Evolutionary conservation across 805 yeast species (phyloP).

Genomic region (fission yeast (Schizosaccharomyces pombe)): DNA sequence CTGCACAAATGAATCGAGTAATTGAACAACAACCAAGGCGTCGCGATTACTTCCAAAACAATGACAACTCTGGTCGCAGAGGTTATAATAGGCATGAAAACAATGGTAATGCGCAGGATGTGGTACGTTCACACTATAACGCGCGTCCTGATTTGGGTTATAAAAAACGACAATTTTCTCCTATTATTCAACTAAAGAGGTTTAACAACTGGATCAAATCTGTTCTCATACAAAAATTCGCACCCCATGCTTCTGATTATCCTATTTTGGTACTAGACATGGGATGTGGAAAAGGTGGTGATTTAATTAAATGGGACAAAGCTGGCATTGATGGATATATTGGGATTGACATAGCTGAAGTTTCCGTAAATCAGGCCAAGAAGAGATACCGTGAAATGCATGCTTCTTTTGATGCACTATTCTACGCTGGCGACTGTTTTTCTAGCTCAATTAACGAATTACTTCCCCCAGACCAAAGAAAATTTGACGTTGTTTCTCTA

Average conservation of each 20-base stretch:
- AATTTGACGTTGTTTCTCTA: conserved; percentile 57
- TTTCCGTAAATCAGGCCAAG: conserved; percentile 64
- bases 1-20: too few relatives aligned
- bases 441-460: neutral
- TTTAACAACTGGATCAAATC: conserved; percentile 85
- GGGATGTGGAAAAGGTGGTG: conserved; percentile 98
- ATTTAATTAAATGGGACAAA: conserved; percentile 66
- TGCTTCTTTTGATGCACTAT: conserved; percentile 46
- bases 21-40: too few relatives aligned
- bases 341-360: conserved; percentile 82
- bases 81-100: neutral
- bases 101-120: conserved; percentile 8
- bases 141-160: conserved; percentile 46
- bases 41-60: neutral
- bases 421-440: conserved; percentile 85
- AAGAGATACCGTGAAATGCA: conserved; percentile 41
- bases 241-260: conserved; percentile 23
- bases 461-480: conserved; percentile 36
- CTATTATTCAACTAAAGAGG: conserved; percentile 63
- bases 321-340: conserved; percentile 52
- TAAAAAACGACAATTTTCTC: conserved; percentile 45
- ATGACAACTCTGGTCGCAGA: too few relatives aligned
- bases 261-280: conserved; percentile 39
- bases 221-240: conserved; percentile 51
- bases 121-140: conserved; percentile 69